phyloP scores from a whole-genome alignment of 1,284 basidiomycete genomes.

The Rhodotorula glutinis region DNA sequence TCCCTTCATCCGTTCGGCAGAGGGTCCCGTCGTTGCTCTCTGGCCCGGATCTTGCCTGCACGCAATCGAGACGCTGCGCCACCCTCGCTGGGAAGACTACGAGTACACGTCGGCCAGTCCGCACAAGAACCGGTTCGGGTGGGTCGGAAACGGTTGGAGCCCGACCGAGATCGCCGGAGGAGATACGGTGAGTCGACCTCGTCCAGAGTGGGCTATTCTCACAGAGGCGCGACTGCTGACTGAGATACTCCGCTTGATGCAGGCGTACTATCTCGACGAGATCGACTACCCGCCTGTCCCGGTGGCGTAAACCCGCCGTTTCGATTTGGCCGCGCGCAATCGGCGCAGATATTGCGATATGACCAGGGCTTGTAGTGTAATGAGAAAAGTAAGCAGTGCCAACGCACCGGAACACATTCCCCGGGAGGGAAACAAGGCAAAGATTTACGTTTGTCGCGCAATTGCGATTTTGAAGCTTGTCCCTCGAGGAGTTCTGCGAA shows the following conservation, averaged over 20 bases:
- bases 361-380: no score
- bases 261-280: conserved; percentile 33
- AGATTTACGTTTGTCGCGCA: no score
- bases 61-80: conserved; percentile 53
- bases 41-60: conserved; percentile 56
- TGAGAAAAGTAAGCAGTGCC: no score
- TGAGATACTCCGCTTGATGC: not conserved
- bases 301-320: not conserved
- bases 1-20: conserved; percentile 45
- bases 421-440: no score
- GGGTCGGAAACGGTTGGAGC: conserved; percentile 29
- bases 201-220: no score
- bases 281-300: conserved; percentile 33
- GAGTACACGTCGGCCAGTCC: conserved; percentile 45
- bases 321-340: no score
- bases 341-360: no score
- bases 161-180: conserved; percentile 14
- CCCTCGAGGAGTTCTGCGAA: no score
- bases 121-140: conserved; percentile 25
- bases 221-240: not conserved
- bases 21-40: conserved; percentile 59
- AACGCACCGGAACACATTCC: no score
- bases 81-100: conserved; percentile 66
- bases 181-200: conserved; percentile 2
- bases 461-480: no score